Conservation (phyloP, 768 basidiomycete genomes). For the Clathrus columnatus region DNA sequence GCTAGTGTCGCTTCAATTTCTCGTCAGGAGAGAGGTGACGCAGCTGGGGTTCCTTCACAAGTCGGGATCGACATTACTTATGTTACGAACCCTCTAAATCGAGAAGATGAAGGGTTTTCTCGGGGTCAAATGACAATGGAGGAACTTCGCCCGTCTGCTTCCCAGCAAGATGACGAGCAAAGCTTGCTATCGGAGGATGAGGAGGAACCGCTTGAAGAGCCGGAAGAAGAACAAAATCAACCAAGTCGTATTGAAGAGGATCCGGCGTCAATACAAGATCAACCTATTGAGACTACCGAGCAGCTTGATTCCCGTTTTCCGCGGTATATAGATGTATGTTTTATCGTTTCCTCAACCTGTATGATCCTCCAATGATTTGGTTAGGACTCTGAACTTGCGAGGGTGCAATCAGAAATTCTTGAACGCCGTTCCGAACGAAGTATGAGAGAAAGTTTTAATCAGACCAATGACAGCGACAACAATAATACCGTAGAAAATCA, state of each 20-base stretch:
- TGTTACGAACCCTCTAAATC: neutral
- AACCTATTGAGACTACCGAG: neutral
- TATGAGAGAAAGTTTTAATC: neutral
- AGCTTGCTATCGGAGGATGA: neutral
- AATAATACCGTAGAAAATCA: neutral
- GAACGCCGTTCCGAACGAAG: constrained; percentile 51
- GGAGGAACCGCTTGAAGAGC: constrained; percentile 18
- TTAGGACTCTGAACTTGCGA: constrained; percentile 5
- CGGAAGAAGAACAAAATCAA: constrained; percentile 17
- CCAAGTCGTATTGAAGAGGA: constrained; percentile 17
- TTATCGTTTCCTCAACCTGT: neutral
- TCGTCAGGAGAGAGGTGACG: neutral
- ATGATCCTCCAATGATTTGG: neutral
- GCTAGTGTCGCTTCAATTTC: neutral
- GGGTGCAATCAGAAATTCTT: constrained; percentile 17
- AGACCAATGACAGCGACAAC: neutral
- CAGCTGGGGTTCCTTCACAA: constrained; percentile 18
- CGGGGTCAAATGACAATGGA: constrained; percentile 8
- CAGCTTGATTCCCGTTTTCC: neutral
- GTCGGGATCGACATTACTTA: constrained; percentile 10
- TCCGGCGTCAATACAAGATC: neutral
- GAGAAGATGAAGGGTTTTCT: constrained; percentile 11
- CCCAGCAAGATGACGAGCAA: neutral
- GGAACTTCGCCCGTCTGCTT: neutral
- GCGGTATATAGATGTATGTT: constrained; percentile 8